A percentile compares a stretch with the other conserved stretches of the same genome.
phyloP scores from a whole-genome alignment of 805 yeast genomes.

The Starmerella vitae region DNA sequence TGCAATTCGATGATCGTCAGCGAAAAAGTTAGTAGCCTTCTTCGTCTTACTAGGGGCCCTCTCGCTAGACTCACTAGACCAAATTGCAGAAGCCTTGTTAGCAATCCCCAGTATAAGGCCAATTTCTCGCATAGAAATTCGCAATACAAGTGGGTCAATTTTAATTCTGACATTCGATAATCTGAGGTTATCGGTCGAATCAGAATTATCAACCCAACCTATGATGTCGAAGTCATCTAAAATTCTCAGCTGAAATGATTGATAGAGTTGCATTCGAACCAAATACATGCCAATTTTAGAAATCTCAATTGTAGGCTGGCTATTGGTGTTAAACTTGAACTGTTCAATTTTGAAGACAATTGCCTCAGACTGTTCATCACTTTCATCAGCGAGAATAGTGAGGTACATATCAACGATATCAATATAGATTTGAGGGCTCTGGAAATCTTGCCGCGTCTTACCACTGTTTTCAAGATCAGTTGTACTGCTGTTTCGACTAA shows the following conservation, averaged over 20 bases:
- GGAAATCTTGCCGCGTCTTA: background rate
- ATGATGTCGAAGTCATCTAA: conserved; percentile 82
- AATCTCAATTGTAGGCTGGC: conserved; percentile 50
- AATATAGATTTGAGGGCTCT: conserved; percentile 25
- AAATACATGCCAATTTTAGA: conserved; percentile 78
- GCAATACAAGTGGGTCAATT: conserved; percentile 64
- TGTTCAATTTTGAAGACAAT: conserved; percentile 82
- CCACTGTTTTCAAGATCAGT: background rate
- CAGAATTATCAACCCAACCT: conserved; percentile 56
- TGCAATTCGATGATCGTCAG: conserved; percentile 14
- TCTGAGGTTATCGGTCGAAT: conserved; percentile 43
- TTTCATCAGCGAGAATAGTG: conserved; percentile 68
- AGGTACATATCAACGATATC: conserved; percentile 67
- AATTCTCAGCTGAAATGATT: conserved; percentile 52
- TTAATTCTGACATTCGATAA: conserved; percentile 55
- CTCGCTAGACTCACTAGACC: background rate
- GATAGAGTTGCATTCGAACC: conserved; percentile 55
- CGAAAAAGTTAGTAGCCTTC: conserved; percentile 8
- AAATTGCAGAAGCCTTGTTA: conserved; percentile 46
- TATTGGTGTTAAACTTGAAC: conserved; percentile 53
- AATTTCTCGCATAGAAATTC: conserved; percentile 80
- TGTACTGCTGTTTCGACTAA: background rate
- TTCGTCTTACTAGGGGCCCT: conserved; percentile 4
- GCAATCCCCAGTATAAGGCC: conserved; percentile 62
- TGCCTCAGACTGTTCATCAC: conserved; percentile 60